A percentile compares a stretch with the other conserved stretches of the same genome.
These are phyloP conservation scores for Cyclotella choctawhatcheeana DNA, from an alignment of 108 stramenopile genomes.

Conservation along the genomic window DNA sequence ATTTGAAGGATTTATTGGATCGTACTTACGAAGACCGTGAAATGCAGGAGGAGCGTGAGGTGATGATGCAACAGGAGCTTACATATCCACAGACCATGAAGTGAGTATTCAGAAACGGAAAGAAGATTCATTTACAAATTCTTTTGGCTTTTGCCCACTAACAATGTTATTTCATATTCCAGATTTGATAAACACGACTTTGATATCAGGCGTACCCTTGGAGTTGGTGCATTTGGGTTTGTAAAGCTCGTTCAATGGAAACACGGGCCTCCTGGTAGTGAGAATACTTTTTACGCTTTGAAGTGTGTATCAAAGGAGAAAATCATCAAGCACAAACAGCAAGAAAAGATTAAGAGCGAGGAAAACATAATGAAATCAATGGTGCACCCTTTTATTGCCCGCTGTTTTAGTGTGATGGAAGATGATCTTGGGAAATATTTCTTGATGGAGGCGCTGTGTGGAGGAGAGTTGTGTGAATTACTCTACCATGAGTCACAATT, in stretches of 20 bases:
- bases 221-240: slow-evolving; percentile 59
- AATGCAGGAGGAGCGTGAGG: slow-evolving; percentile 2
- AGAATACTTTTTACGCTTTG: slow-evolving; percentile 50
- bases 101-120: neutral
- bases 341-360: slow-evolving; percentile 62
- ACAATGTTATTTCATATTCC: neutral
- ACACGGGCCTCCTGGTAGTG: slow-evolving; percentile 29
- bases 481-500: slow-evolving; percentile 55
- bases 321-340: slow-evolving; percentile 59
- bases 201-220: slow-evolving; percentile 55
- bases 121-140: neutral
- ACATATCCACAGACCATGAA: slow-evolving; percentile 19
- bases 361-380: slow-evolving; percentile 57
- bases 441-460: slow-evolving; percentile 68
- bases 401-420: slow-evolving; percentile 55
- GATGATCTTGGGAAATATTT: slow-evolving; percentile 63
- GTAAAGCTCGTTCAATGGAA: slow-evolving; percentile 53
- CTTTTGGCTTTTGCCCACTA: neutral
- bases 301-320: slow-evolving; percentile 62
- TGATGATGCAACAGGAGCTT: slow-evolving; percentile 17
- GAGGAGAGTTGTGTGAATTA: slow-evolving; percentile 73
- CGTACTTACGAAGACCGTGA: slow-evolving; percentile 40
- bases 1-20: slow-evolving; percentile 59
- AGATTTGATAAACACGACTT: slow-evolving; percentile 50
- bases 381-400: slow-evolving; percentile 64